These are phyloP conservation scores for Lactifluus subvellereus DNA, from an alignment of 768 basidiomycete genomes.

Conservation along the genomic window DNA sequence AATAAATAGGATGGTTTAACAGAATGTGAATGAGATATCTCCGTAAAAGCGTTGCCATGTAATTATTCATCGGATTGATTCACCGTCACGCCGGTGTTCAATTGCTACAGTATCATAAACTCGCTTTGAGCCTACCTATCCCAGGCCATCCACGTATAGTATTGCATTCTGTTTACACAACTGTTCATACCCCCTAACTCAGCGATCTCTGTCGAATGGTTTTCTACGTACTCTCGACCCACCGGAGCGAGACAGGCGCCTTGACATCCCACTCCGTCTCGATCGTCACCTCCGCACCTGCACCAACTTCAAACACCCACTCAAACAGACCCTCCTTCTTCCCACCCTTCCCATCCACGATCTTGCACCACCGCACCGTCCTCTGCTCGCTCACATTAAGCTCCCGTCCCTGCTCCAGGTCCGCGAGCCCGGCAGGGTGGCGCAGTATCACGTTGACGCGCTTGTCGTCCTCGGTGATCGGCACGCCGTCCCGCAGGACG, in stretches of 20 bases:
- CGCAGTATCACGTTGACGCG: constrained; percentile 41
- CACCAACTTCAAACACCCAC: constrained; percentile 44
- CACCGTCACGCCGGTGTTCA: too few relatives aligned
- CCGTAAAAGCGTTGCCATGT: too few relatives aligned
- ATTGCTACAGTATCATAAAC: too few relatives aligned
- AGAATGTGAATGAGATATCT: too few relatives aligned
- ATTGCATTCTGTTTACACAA: too few relatives aligned
- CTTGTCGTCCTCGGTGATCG: constrained; percentile 28
- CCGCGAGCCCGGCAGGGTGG: constrained; percentile 28
- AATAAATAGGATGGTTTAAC: too few relatives aligned
- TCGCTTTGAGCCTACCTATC: too few relatives aligned
- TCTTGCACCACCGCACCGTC: constrained; percentile 32
- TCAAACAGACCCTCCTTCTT: constrained; percentile 53
- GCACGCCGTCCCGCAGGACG: constrained; percentile 38
- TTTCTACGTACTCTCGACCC: constrained; percentile 24
- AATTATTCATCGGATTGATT: too few relatives aligned
- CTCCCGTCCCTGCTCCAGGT: constrained; percentile 36
- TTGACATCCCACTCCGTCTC: constrained; percentile 51
- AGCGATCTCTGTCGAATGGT: neutral
- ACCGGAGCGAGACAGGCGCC: constrained; percentile 34
- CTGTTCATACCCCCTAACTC: too few relatives aligned
- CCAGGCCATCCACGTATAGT: too few relatives aligned
- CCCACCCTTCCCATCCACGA: constrained; percentile 41
- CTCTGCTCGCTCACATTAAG: constrained; percentile 28
- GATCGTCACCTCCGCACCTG: constrained; percentile 39